Percentiles rank a stretch among this genome's conserved stretches.
Conservation (phyloP, 306 rosid species). For the Fagus sylvatica region DNA sequence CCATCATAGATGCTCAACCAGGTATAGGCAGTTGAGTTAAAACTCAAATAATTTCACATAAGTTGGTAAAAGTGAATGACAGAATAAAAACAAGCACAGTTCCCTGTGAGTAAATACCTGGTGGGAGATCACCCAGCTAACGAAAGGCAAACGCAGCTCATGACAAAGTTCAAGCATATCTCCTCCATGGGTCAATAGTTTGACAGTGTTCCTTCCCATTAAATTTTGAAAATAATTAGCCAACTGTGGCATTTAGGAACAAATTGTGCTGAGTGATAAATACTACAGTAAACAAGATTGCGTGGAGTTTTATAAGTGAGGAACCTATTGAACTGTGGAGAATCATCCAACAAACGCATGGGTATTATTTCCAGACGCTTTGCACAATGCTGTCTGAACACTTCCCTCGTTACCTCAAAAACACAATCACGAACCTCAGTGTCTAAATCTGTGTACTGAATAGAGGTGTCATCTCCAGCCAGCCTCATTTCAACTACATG, state of each 20-base stretch:
- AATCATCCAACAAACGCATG: slow-evolving; percentile 69
- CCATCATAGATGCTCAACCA: slow-evolving; percentile 11
- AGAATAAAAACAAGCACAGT: slow-evolving; percentile 13
- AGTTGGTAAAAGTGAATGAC: slow-evolving; percentile 3
- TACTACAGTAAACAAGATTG: slow-evolving; percentile 16
- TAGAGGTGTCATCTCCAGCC: slow-evolving; percentile 52
- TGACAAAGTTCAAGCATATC: slow-evolving; percentile 93
- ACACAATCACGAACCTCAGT: slow-evolving; percentile 87
- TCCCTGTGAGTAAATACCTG: slow-evolving; percentile 55
- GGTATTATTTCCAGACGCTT: slow-evolving; percentile 75
- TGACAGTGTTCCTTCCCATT: slow-evolving; percentile 76
- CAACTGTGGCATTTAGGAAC: slow-evolving; percentile 15
- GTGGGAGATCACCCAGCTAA: slow-evolving; percentile 65
- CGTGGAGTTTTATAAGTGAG: slow-evolving; percentile 22
- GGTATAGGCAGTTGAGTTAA: slow-evolving; percentile 12
- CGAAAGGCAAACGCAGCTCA: slow-evolving; percentile 87
- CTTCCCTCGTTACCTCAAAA: slow-evolving; percentile 63
- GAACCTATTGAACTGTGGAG: slow-evolving; percentile 74
- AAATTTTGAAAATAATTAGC: slow-evolving; percentile 33
- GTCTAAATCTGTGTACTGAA: slow-evolving; percentile 63
- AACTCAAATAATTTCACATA: slow-evolving; percentile 13
- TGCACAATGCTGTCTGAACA: slow-evolving; percentile 85
- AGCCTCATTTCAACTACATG: slow-evolving; percentile 50
- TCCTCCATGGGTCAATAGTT: slow-evolving; percentile 91
- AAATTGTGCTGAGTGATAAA: slow-evolving; percentile 16